Evolutionary conservation across 2,329 filamentous ascomycete species (phyloP).

Genomic region (Ceratocystis huliohia): DNA sequence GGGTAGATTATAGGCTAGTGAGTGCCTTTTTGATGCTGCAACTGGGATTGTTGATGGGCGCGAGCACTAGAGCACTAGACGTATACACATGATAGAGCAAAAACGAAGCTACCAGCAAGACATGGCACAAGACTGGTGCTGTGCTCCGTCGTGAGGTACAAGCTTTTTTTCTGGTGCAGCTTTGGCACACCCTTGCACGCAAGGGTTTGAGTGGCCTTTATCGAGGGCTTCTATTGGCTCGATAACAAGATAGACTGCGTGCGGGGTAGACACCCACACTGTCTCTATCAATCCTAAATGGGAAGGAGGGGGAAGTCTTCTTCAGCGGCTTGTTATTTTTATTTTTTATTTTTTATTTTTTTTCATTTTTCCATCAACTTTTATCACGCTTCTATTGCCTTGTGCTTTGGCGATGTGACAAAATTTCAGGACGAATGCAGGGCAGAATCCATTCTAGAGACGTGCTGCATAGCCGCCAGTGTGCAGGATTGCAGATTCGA

Average conservation of each 20-base stretch:
- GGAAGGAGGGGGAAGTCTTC: background rate
- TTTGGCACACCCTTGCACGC: background rate
- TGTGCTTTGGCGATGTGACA: background rate
- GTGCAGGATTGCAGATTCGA: slow-evolving; percentile 2
- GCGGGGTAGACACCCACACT: background rate
- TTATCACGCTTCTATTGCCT: background rate
- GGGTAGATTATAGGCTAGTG: background rate
- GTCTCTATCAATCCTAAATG: slow-evolving; percentile 3
- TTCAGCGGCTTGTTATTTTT: background rate
- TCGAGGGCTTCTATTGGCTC: slow-evolving; percentile 1
- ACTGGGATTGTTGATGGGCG: background rate
- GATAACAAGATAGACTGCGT: slow-evolving; percentile 11
- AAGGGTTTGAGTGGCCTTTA: slow-evolving; percentile 11
- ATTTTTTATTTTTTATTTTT: background rate
- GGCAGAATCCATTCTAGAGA: background rate
- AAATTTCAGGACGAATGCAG: background rate
- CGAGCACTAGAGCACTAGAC: background rate
- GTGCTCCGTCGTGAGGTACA: background rate
- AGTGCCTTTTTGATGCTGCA: background rate
- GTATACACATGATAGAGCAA: background rate
- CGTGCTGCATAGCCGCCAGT: background rate
- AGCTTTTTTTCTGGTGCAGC: slow-evolving; percentile 1
- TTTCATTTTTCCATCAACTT: background rate
- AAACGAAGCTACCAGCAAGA: background rate
- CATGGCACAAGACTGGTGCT: background rate